Conservation (phyloP, 2,329 filamentous ascomycete genomes). For the Dendryphion nanum region DNA sequence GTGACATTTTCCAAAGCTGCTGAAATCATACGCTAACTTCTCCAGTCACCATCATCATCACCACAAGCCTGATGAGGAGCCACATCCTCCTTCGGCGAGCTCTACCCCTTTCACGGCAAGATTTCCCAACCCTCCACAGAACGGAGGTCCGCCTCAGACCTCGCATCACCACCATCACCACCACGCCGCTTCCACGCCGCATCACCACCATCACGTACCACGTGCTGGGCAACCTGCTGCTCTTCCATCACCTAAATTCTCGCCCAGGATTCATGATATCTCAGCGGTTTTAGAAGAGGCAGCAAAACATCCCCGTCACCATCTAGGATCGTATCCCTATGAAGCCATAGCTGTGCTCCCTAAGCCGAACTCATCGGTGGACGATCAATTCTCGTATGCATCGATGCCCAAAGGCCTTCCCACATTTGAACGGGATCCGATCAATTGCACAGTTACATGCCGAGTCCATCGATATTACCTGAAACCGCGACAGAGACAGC, state of each 20-base stretch:
- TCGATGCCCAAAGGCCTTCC: conserved; percentile 71
- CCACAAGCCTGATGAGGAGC: conserved; percentile 54
- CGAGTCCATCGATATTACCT: conserved; percentile 82
- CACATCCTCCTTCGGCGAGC: conserved; percentile 23
- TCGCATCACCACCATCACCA: conserved; percentile 42
- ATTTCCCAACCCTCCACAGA: conserved; percentile 29
- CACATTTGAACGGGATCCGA: conserved; percentile 69
- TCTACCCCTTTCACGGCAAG: conserved; percentile 21
- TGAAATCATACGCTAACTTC: conserved; percentile 8
- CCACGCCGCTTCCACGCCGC: conserved; percentile 35
- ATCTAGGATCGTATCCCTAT: conserved; percentile 85
- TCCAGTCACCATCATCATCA: conserved; percentile 54
- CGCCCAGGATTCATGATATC: conserved; percentile 58
- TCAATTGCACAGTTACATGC: conserved; percentile 85
- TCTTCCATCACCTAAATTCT: conserved; percentile 53
- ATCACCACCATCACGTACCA: conserved; percentile 35
- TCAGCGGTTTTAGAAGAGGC: conserved; percentile 67
- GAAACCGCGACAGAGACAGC: conserved; percentile 66
- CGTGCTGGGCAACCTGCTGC: conserved; percentile 21
- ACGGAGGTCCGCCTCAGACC: conserved; percentile 22
- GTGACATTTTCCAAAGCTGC: conserved; percentile 25
- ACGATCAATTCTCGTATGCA: conserved; percentile 57
- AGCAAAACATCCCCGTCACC: conserved; percentile 67
- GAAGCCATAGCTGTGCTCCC: conserved; percentile 60
- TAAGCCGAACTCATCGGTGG: conserved; percentile 40